These are phyloP conservation scores for Diaporthe sp. DNA, from an alignment of 2,329 filamentous ascomycete species.

Conservation along the genomic window DNA sequence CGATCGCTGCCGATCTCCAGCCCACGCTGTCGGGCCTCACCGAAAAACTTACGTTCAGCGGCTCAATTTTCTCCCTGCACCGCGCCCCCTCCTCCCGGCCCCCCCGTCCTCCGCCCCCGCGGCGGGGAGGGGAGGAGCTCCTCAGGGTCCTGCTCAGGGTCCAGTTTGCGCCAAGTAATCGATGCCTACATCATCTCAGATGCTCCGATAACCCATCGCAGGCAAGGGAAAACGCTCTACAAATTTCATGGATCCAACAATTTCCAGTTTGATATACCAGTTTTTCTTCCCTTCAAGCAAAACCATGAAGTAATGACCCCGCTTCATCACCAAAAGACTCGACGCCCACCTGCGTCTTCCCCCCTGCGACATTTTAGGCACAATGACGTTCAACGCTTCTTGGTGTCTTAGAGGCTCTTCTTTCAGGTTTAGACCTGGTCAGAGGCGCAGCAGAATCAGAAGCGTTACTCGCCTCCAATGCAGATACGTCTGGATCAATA, in stretches of 20 bases:
- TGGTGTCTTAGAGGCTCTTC: neutral
- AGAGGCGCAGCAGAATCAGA: neutral
- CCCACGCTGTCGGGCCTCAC: slow-evolving; percentile 28
- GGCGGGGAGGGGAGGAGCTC: slow-evolving; percentile 19
- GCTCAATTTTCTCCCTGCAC: slow-evolving; percentile 12
- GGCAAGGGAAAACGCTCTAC: too few species aligned
- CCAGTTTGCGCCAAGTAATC: neutral
- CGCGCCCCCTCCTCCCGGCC: neutral
- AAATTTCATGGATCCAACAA: neutral
- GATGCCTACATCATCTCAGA: neutral
- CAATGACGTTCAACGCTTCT: neutral
- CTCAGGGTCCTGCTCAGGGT: neutral
- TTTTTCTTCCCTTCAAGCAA: neutral
- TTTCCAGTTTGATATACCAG: neutral
- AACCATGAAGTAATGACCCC: neutral
- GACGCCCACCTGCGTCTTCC: neutral
- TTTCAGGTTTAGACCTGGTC: neutral
- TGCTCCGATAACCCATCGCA: neutral
- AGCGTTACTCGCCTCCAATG: neutral
- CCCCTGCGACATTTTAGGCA: neutral
- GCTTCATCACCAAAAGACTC: neutral
- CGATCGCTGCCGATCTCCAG: slow-evolving; percentile 18
- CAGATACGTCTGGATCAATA: neutral
- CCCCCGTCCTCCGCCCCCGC: neutral
- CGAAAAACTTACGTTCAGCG: slow-evolving; percentile 33